Evolutionary conservation across 306 rosid species (phyloP), one percentile per base, ranked within the genome.

Genomic region (Quercus ilex): DNA sequence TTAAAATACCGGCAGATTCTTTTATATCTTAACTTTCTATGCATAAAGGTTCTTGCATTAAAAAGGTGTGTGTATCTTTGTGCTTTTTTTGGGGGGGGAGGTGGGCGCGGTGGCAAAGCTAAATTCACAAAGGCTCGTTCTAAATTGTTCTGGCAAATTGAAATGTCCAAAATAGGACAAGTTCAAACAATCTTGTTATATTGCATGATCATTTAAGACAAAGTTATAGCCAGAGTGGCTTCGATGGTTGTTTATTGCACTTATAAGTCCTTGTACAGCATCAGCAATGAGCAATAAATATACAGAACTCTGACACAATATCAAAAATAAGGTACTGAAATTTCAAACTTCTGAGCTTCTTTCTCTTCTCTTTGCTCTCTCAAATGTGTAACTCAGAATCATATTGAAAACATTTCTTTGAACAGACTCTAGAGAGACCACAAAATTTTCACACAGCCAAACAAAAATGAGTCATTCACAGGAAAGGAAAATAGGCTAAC

Each of bases 21-120:
- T 69, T 78, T 74, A 68, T 56, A 49, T 58, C 73, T 83, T 59
- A 62, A 74, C 75, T 68, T 56, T 70, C 75, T 51, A 20, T 68
- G 68, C 52, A 28, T 64, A 25, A 12, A 63, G 7, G 1, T 64
- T 30, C 18, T 64, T 31, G 12, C 43, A 28, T 15, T 64, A 63
- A 28, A 28, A 13, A 8, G 46, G 53, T 49, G 17, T 46, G 52
- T 12, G 53, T 49, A 13, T 49, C 17, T 49, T 38, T 38, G 43
- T 38, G 52, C 2, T 10, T 3, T 4, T 2, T 3, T 4, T 14
- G 3, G 15, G 52, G 4, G 14, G 3, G 52, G 52, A 0, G 12
- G 8, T 18, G 13, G 26, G 41, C 10, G 71, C 23, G 4, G 30
- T 28, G 3, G 1, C 25, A 10, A 35, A 35, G 18, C 19, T 69